Evolutionary conservation across 164 flowering plant species (phyloP).

Genomic region (Vitis cinerea): DNA sequence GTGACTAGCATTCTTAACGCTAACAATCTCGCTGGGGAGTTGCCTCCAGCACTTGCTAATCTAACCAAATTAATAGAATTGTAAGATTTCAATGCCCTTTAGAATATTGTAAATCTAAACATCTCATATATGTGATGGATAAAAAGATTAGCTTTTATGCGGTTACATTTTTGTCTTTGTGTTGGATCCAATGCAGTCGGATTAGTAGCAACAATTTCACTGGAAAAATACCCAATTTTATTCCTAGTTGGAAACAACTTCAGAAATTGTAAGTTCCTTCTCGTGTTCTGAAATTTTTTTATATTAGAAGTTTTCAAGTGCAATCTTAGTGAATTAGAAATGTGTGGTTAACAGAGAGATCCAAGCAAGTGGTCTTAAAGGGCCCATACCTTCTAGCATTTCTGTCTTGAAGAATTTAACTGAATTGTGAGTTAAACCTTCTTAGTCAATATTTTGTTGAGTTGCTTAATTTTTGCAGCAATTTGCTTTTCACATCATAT

Average conservation of each 20-base stretch:
- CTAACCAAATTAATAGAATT: conserved; percentile 12
- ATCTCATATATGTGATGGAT: too few relatives aligned
- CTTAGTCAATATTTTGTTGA: background rate
- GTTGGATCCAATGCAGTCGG: too few relatives aligned
- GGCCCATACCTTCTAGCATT: conserved; percentile 21
- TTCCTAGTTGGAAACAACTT: too few relatives aligned
- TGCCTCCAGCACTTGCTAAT: conserved; percentile 12
- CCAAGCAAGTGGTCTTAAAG: conserved; percentile 18
- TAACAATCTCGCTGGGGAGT: conserved; percentile 15
- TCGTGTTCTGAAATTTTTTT: too few relatives aligned
- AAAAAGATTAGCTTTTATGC: background rate
- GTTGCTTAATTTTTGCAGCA: background rate
- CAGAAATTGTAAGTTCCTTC: too few relatives aligned
- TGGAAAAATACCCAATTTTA: too few relatives aligned
- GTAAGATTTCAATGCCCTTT: conserved; percentile 1
- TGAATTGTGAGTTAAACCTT: conserved; percentile 30
- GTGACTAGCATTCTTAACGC: conserved; percentile 2
- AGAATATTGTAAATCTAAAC: too few relatives aligned
- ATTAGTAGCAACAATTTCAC: too few relatives aligned
- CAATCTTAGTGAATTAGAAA: background rate
- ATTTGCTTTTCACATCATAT: too few relatives aligned
- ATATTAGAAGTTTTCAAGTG: too few relatives aligned
- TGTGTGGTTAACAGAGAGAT: conserved; percentile 16
- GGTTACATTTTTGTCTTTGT: background rate
- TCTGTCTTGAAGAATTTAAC: conserved; percentile 12